Percentiles rank a stretch among this genome's conserved stretches.
These are phyloP conservation scores for Brasenia schreberi DNA, from an alignment of 164 flowering plant species.

Conservation along the genomic window DNA sequence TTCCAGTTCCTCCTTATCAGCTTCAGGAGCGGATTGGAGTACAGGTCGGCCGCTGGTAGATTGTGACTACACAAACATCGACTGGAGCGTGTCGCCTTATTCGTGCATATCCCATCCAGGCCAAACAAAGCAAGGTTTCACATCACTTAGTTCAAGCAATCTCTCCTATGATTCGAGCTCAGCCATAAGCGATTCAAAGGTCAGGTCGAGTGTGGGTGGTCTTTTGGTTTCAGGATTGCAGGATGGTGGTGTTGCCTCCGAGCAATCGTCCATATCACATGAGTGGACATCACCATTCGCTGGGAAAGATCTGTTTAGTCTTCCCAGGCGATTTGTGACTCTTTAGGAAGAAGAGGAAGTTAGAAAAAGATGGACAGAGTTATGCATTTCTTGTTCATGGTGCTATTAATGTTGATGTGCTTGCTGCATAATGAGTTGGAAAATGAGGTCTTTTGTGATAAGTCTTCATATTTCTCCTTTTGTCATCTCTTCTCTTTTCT, in stretches of 20 bases:
- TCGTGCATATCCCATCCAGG: slow-evolving; percentile 15
- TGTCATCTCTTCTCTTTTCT: too few species aligned
- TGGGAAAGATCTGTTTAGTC: slow-evolving; percentile 49
- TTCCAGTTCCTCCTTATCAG: slow-evolving; percentile 26
- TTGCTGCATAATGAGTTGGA: too few species aligned
- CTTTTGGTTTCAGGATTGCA: slow-evolving; percentile 21
- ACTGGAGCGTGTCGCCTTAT: slow-evolving; percentile 54
- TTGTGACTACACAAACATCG: slow-evolving; percentile 60
- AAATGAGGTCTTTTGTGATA: too few species aligned
- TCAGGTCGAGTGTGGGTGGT: slow-evolving; percentile 2
- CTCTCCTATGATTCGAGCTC: slow-evolving; percentile 21
- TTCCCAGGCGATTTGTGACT: slow-evolving; percentile 55
- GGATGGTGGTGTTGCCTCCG: slow-evolving; percentile 23
- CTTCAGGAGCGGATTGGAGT: slow-evolving; percentile 64
- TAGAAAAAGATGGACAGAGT: background rate
- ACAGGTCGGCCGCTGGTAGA: slow-evolving; percentile 29
- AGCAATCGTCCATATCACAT: slow-evolving; percentile 10
- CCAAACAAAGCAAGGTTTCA: slow-evolving; percentile 27
- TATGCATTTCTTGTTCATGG: background rate
- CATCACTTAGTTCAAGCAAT: slow-evolving; percentile 18
- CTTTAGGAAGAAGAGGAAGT: slow-evolving; percentile 17
- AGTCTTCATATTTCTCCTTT: too few species aligned
- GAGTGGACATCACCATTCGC: slow-evolving; percentile 75
- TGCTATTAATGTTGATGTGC: background rate
- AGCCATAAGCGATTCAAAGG: background rate